Conservation (phyloP, 2,329 filamentous ascomycete genomes). For the Penicillium capsulatum region DNA sequence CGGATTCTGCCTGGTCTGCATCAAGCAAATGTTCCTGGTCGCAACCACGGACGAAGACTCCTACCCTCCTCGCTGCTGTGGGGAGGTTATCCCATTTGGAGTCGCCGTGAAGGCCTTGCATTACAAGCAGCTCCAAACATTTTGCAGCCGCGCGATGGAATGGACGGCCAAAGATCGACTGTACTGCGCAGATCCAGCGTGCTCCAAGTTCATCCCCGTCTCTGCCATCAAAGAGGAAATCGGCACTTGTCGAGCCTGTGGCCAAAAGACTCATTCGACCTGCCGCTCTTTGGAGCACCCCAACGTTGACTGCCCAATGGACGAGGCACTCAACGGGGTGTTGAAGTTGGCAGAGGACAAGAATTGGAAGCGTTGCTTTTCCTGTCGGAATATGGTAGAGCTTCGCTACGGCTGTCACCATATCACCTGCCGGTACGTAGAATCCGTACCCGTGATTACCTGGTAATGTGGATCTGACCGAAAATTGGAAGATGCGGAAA, state of each 20-base stretch:
- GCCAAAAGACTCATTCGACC: slow-evolving; percentile 12
- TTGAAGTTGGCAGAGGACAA: slow-evolving; percentile 7
- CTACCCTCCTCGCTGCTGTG: slow-evolving; percentile 20
- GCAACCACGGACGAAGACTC: slow-evolving; percentile 15
- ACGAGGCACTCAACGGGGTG: slow-evolving; percentile 8
- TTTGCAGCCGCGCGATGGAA: slow-evolving; percentile 12
- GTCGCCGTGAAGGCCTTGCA: slow-evolving; percentile 5
- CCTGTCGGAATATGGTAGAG: slow-evolving; percentile 17
- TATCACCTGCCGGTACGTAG: slow-evolving; percentile 17
- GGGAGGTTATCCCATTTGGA: slow-evolving; percentile 3
- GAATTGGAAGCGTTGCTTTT: slow-evolving; percentile 13
- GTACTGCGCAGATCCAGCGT: slow-evolving; percentile 19
- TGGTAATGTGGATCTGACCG: no score
- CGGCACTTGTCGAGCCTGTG: slow-evolving; percentile 14
- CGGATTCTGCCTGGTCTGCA: slow-evolving; percentile 7
- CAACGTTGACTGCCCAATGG: slow-evolving; percentile 14
- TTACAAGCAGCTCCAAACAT: slow-evolving; percentile 11
- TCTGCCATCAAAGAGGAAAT: slow-evolving; percentile 7
- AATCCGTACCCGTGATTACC: no score
- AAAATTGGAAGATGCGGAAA: slow-evolving; percentile 5
- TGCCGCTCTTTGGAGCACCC: slow-evolving; percentile 17
- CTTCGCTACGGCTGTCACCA: slow-evolving; percentile 14
- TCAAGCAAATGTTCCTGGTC: slow-evolving; percentile 10
- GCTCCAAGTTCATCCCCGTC: slow-evolving; percentile 19
- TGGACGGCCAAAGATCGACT: slow-evolving; percentile 14